Evolutionary conservation across 345 rosid species (phyloP), one percentile per base, ranked within the genome.

Genomic region (Gossypium herbaceum): DNA sequence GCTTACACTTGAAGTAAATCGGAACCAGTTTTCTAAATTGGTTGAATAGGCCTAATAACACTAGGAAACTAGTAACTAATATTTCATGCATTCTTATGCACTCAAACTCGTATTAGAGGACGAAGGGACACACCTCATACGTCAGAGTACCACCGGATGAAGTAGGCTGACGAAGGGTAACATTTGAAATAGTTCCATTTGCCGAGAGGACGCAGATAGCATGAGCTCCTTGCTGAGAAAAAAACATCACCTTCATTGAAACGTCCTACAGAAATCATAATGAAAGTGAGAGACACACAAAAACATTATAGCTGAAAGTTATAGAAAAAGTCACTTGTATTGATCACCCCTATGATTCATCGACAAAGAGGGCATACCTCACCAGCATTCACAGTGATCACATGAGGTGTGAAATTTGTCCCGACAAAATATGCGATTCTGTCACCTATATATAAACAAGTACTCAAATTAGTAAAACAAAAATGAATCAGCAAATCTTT

Each of bases 191-290:
- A 59, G 90, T 89, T 60, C 97, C 98, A 41, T 83, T 91, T 11
- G 97, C 98, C 16, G 94, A 93, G 51, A 93, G 97, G 77, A 95
- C 74, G 76, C 99, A 93, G 29, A 93, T 87, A 77, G 98, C 94
- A 60, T 89, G 94, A 74, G 91, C 71, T 71, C 89, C 88, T 87
- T 91, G 94, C 78, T 92, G 97, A 74, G 94, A 88, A 77, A 95
- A 89, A 62, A 92, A 83, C 97, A 95, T 91, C 67, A 95, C 77
- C 85, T 93, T 95, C 99, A 89, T 95, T 12, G 84, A 86, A 75
- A 95, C 93, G 84, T 95, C 99, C 99, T 95, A 79, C 45, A 79
- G 48, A 24, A 76, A 74, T 15, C 64, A 78, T 29, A 64, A 67
- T 7, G 64, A 44, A 76, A 76, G 75, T 63, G 55, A 44, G 6